phyloP scores from a whole-genome alignment of 2,329 filamentous ascomycete species.

The Pseudogymnoascus sp. region DNA sequence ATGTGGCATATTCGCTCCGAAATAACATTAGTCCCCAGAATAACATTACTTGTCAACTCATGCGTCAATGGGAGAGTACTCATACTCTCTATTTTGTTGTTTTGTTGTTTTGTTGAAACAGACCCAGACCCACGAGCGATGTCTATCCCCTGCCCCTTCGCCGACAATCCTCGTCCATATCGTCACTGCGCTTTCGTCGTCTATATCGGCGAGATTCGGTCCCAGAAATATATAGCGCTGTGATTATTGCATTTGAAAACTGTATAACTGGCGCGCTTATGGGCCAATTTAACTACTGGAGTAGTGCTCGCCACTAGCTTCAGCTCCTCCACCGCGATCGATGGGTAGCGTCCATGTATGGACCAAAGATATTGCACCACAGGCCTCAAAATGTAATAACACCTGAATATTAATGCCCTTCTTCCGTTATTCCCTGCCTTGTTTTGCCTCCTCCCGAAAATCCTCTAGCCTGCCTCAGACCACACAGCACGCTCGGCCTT shows the following conservation, averaged over 20 bases:
- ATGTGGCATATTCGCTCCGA: neutral
- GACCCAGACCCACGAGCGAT: no score
- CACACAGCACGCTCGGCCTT: slow-evolving; percentile 1
- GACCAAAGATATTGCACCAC: slow-evolving; percentile 6
- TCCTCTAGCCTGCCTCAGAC: slow-evolving; percentile 4
- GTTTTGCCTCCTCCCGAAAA: neutral
- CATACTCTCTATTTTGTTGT: neutral
- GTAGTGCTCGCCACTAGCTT: slow-evolving; percentile 8
- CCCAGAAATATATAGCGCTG: neutral
- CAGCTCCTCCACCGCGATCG: slow-evolving; percentile 3
- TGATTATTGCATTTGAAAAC: neutral
- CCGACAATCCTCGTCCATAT: neutral
- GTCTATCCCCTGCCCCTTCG: neutral
- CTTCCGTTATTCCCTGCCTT: neutral
- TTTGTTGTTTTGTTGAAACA: slow-evolving; percentile 2
- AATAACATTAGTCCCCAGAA: no score
- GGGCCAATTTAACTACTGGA: slow-evolving; percentile 2
- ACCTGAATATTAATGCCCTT: slow-evolving; percentile 1
- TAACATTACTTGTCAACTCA: neutral
- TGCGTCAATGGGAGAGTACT: neutral
- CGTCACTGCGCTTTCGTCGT: neutral
- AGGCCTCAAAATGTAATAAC: slow-evolving; percentile 5
- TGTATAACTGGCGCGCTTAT: slow-evolving; percentile 7
- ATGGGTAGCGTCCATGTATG: neutral
- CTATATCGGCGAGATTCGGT: neutral